A percentile compares a stretch with the other conserved stretches of the same genome.
Evolutionary conservation across 2,329 filamentous ascomycete species (phyloP).

Genomic region (Alternaria postmessia): DNA sequence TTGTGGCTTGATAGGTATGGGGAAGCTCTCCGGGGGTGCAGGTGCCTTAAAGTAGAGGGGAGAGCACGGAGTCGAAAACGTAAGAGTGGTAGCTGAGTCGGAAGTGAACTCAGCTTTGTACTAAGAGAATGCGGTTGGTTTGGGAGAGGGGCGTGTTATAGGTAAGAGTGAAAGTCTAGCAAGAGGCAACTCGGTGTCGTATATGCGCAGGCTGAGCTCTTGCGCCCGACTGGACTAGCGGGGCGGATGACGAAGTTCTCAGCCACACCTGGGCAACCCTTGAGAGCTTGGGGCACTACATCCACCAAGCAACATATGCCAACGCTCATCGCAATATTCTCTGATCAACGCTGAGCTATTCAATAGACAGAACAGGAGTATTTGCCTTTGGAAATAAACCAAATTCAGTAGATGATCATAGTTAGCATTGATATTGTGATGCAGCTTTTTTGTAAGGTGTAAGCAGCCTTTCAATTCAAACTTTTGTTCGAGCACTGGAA

Average conservation of each 20-base stretch:
- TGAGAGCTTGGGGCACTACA: neutral
- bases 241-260: constrained; percentile 29
- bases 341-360: neutral
- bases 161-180: constrained; percentile 8
- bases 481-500: neutral
- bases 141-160: constrained; percentile 1
- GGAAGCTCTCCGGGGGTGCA: constrained; percentile 9
- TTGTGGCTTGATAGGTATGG: neutral
- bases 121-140: neutral
- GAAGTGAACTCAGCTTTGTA: neutral
- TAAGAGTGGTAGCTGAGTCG: neutral
- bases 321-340: neutral
- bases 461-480: neutral
- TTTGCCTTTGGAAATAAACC: neutral
- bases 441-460: neutral
- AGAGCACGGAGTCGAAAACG: neutral
- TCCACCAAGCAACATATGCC: neutral
- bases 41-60: constrained; percentile 10
- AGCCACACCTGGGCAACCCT: constrained; percentile 16
- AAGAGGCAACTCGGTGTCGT: constrained; percentile 21
- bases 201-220: constrained; percentile 32
- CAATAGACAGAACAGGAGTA: neutral
- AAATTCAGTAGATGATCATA: neutral
- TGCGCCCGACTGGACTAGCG: constrained; percentile 7
- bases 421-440: neutral